These are phyloP conservation scores for Eremochloa ophiuroides DNA, from an alignment of 176 grass and related monocot species.

Conservation along the genomic window DNA sequence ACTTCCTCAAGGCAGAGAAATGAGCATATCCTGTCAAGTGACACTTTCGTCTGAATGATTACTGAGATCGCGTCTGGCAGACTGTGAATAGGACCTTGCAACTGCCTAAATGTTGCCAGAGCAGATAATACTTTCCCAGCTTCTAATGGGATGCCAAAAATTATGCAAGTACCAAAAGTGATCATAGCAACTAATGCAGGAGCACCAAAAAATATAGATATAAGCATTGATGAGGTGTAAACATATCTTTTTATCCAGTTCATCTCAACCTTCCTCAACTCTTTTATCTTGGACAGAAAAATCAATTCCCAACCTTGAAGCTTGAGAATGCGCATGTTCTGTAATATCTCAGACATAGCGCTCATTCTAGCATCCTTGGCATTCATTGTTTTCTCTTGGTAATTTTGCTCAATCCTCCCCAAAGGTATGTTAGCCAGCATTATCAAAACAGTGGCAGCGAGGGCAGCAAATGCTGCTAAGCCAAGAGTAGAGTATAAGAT, in stretches of 20 bases:
- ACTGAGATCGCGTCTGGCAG: slow-evolving; percentile 42
- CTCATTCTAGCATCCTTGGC: slow-evolving; percentile 74
- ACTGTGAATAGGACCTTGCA: slow-evolving; percentile 67
- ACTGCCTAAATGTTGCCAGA: slow-evolving; percentile 64
- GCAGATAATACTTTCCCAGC: slow-evolving; percentile 66
- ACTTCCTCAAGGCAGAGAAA: slow-evolving; percentile 62
- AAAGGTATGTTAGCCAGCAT: slow-evolving; percentile 60
- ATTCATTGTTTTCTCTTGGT: slow-evolving; percentile 59
- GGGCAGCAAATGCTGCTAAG: slow-evolving; percentile 42
- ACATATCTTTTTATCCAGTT: slow-evolving; percentile 57
- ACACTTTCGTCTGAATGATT: slow-evolving; percentile 74
- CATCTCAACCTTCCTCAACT: slow-evolving; percentile 60
- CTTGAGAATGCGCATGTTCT: slow-evolving; percentile 83
- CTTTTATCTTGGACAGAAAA: slow-evolving; percentile 62
- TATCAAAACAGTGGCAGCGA: slow-evolving; percentile 44
- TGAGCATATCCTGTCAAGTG: slow-evolving; percentile 57
- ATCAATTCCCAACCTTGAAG: slow-evolving; percentile 85
- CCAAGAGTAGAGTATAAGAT: slow-evolving; percentile 61
- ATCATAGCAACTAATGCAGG: slow-evolving; percentile 67
- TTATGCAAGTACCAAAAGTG: slow-evolving; percentile 57
- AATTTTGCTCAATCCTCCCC: slow-evolving; percentile 43
- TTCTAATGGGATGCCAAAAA: slow-evolving; percentile 63
- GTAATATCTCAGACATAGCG: slow-evolving; percentile 65
- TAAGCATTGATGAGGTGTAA: slow-evolving; percentile 41
- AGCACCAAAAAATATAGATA: slow-evolving; percentile 54